phyloP scores from a whole-genome alignment of 2,329 filamentous ascomycete genomes.

The Paraphoma chrysanthemicola region DNA sequence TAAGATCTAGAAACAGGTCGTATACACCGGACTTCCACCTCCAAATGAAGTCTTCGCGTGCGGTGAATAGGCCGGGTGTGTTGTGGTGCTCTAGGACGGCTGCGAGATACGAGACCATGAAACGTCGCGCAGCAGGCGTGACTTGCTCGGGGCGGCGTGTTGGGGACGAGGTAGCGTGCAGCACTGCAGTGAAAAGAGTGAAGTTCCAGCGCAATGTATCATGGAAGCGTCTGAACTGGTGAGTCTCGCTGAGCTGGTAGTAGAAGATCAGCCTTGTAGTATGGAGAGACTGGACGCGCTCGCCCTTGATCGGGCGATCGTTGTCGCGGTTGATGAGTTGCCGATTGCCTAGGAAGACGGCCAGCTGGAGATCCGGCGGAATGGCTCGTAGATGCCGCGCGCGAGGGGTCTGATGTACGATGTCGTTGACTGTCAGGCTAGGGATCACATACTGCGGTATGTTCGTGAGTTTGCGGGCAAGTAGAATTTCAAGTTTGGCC shows the following conservation, averaged over 20 bases:
- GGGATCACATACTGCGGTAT: slow-evolving; percentile 17
- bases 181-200: slow-evolving; percentile 23
- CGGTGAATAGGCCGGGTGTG: slow-evolving; percentile 10
- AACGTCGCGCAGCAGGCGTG: slow-evolving; percentile 9
- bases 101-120: slow-evolving; percentile 23
- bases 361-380: slow-evolving; percentile 27
- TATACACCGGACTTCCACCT: slow-evolving; percentile 16
- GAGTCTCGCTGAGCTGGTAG: slow-evolving; percentile 21
- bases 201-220: slow-evolving; percentile 32
- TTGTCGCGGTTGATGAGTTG: slow-evolving; percentile 6
- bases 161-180: slow-evolving; percentile 1
- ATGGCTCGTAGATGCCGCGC: slow-evolving; percentile 17
- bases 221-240: slow-evolving; percentile 33
- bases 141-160: neutral
- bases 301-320: slow-evolving; percentile 16
- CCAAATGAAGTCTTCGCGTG: slow-evolving; percentile 21
- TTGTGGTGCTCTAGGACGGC: slow-evolving; percentile 32
- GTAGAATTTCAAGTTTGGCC: slow-evolving; percentile 3
- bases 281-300: slow-evolving; percentile 9
- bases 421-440: slow-evolving; percentile 12
- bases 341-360: slow-evolving; percentile 27
- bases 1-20: slow-evolving; percentile 16
- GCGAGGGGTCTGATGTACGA: slow-evolving; percentile 9
- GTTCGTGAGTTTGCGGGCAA: slow-evolving; percentile 15
- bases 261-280: slow-evolving; percentile 31